Evolutionary conservation across 2,329 filamentous ascomycete species (phyloP).

Genomic region (Salinomyces thailandicus): DNA sequence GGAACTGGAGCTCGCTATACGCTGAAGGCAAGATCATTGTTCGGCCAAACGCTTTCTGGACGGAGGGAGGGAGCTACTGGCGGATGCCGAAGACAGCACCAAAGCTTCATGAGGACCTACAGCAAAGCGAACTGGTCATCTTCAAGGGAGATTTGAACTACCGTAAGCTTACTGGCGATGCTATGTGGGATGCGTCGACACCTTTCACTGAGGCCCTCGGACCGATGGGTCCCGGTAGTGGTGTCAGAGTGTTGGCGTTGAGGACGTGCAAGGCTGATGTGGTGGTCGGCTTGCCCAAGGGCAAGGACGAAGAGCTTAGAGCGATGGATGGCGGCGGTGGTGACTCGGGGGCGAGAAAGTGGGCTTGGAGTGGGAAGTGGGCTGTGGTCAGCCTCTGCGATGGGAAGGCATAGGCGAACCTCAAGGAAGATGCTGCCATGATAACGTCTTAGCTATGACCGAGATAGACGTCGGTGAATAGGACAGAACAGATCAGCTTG

Average conservation of each 20-base stretch:
- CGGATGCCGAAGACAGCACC: constrained; percentile 60
- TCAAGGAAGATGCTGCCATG: too few relatives aligned
- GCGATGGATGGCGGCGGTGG: constrained; percentile 10
- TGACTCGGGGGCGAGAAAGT: constrained; percentile 50
- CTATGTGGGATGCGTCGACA: constrained; percentile 79
- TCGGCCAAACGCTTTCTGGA: constrained; percentile 86
- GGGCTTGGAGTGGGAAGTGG: constrained; percentile 96
- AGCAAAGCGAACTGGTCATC: constrained; percentile 74
- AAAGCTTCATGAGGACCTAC: constrained; percentile 63
- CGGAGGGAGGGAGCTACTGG: constrained; percentile 78
- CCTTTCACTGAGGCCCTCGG: constrained; percentile 78
- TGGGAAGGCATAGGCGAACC: too few relatives aligned
- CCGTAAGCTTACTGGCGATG: constrained; percentile 81
- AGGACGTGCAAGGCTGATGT: constrained; percentile 96
- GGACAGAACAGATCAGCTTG: too few relatives aligned
- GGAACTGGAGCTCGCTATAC: constrained; percentile 70
- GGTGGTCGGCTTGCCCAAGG: constrained; percentile 73
- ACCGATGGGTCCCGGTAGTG: constrained; percentile 69
- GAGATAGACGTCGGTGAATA: too few relatives aligned
- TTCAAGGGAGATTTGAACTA: constrained; percentile 99
- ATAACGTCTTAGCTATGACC: too few relatives aligned
- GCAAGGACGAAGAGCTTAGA: constrained; percentile 49
- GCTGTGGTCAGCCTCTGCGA: constrained; percentile 81
- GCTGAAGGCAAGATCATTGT: constrained; percentile 74
- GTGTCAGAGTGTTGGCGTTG: constrained; percentile 73